Base-by-base conservation (phyloP, 345 rosid species). In the Pistacia integerrima region DNA sequence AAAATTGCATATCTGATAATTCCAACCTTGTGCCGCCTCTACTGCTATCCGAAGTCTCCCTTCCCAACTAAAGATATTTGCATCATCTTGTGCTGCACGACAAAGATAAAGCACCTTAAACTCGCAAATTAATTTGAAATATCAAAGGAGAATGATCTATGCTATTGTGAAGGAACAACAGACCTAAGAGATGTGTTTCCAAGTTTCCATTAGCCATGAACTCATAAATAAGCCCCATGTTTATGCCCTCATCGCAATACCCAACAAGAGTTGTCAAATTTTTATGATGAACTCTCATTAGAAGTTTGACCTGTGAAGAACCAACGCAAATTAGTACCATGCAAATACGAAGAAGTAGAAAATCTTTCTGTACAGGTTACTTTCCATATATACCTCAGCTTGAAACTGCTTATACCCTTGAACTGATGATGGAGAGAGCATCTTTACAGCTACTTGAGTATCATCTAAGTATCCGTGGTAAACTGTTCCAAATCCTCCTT, bases 151-250 rank as follows among this genome's bases (percentile, higher is more conserved):
- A 30, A 30, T 30, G 33, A 30, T 30, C 33, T 30, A 30, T 30
- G 33, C 33, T 30, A 2, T 30, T 30, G 33, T 5, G 51, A 46
- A 46, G 11, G 17, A 49, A 16, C 7, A 25, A 49, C 48, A 22
- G 55, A 89, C 90, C 92, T 77, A 81, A 82, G 58, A 89, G 36
- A 70, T 80, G 82, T 30, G 81, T 67, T 22, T 62, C 76, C 14
- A 90, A 63, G 35, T 88, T 84, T 74, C 91, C 93, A 62, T 73
- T 67, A 1, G 81, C 81, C 93, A 89, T 85, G 82, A 81, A 85
- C 57, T 86, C 93, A 58, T 88, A 89, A 41, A 91, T 77, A 4
- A 89, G 82, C 38, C 77, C 91, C 59, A 81, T 75, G 58, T 82
- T 81, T 20, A 69, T 72, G 20, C 11, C 20, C 1, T 80, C 79